Percentiles rank a stretch among this genome's conserved stretches.
Evolutionary conservation across 1,284 basidiomycete genomes (phyloP).

Genomic region (Tetrapyrgos nigripes): DNA sequence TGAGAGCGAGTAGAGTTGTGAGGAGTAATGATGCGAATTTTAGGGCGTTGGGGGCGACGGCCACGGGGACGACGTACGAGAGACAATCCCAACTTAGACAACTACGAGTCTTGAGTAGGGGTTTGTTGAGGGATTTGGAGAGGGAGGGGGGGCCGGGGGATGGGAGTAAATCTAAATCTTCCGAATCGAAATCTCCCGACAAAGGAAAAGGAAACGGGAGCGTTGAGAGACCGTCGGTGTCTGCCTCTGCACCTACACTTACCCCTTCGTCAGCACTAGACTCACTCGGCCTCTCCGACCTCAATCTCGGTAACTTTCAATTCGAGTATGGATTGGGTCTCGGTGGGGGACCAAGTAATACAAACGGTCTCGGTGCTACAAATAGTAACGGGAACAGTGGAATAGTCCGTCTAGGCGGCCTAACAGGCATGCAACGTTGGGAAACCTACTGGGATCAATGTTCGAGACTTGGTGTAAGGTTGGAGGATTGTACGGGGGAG

Average conservation of each 20-base stretch:
- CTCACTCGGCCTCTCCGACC: background rate
- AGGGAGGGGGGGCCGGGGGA: constrained; percentile 48
- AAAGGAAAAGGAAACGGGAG: background rate
- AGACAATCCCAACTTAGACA: constrained; percentile 63
- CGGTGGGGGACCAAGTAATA: too few relatives aligned
- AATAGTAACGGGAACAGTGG: background rate
- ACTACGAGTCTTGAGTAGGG: constrained; percentile 61
- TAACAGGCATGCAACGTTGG: constrained; percentile 63
- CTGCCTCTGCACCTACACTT: background rate
- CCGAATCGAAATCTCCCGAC: background rate
- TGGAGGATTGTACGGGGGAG: constrained; percentile 74
- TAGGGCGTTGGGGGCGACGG: constrained; percentile 50
- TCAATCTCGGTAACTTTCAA: background rate
- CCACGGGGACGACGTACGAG: background rate
- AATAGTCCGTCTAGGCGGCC: constrained; percentile 21
- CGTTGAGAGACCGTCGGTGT: background rate
- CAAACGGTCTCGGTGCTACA: background rate
- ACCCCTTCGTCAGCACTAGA: background rate
- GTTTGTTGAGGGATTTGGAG: constrained; percentile 63
- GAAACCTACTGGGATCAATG: constrained; percentile 70
- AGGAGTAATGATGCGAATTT: constrained; percentile 72
- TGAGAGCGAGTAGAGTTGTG: constrained; percentile 52
- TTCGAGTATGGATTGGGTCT: background rate
- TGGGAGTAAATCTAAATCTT: background rate
- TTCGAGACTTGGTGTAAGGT: constrained; percentile 48